These are phyloP conservation scores for Arabidopsis hybrid DNA, from an alignment of 441 rosid species.

Conservation along the genomic window DNA sequence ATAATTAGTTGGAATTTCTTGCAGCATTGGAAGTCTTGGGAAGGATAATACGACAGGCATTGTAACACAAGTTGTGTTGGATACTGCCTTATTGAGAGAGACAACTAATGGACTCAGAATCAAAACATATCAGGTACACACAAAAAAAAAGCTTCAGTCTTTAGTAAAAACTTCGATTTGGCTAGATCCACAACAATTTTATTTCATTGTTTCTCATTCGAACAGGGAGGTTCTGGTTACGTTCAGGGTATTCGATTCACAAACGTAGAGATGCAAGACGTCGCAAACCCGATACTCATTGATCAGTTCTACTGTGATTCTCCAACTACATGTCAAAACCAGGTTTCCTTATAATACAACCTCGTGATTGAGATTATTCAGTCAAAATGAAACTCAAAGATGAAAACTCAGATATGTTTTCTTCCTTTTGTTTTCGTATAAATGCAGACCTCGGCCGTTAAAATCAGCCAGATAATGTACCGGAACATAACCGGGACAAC, in stretches of 20 bases:
- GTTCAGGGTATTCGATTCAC: constrained; percentile 82
- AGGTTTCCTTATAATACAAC: constrained; percentile 51
- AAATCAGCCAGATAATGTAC: constrained; percentile 85
- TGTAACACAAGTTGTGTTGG: constrained; percentile 73
- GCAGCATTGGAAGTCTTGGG: constrained; percentile 96
- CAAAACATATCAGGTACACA: constrained; percentile 94
- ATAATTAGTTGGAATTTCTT: constrained; percentile 9
- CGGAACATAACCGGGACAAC: constrained; percentile 84
- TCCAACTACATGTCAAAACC: constrained; percentile 74
- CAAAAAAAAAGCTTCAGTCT: constrained; percentile 44
- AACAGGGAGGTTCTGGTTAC: constrained; percentile 94
- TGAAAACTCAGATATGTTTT: constrained; percentile 12
- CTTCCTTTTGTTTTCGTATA: background rate
- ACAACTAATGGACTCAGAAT: constrained; percentile 94
- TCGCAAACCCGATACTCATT: constrained; percentile 85
- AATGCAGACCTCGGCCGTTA: constrained; percentile 76
- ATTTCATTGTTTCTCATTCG: background rate
- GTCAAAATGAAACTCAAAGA: constrained; percentile 16
- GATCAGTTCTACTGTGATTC: constrained; percentile 99
- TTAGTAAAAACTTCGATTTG: background rate
- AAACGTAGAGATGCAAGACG: constrained; percentile 85
- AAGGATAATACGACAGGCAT: constrained; percentile 75
- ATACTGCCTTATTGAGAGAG: constrained; percentile 77
- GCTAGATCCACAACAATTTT: constrained; percentile 10
- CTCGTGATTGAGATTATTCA: constrained; percentile 5